Conservation (phyloP, 2,329 filamentous ascomycete species). For the Torrubiellomyces zombiae region DNA sequence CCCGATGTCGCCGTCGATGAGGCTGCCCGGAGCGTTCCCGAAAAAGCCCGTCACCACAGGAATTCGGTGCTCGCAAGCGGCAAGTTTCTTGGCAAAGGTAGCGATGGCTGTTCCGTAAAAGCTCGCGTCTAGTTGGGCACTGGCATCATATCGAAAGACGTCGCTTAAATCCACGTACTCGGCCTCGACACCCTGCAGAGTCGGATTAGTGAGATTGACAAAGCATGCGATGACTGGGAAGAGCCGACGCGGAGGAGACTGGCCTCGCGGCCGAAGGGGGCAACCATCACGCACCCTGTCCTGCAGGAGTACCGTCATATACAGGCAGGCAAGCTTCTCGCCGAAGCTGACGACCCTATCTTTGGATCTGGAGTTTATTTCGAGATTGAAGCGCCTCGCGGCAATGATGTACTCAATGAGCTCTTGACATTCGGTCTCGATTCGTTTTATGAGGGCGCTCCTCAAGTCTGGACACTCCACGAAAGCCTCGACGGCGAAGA, state of each 20-base stretch:
- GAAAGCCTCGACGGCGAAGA: slow-evolving; percentile 50
- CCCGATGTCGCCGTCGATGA: slow-evolving; percentile 77
- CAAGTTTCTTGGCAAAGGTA: slow-evolving; percentile 46
- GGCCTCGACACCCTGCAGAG: slow-evolving; percentile 51
- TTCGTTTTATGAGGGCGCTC: slow-evolving; percentile 43
- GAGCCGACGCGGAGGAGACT: slow-evolving; percentile 1
- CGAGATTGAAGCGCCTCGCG: slow-evolving; percentile 49
- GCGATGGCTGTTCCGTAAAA: slow-evolving; percentile 54
- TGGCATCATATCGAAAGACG: slow-evolving; percentile 50
- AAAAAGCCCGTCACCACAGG: slow-evolving; percentile 89
- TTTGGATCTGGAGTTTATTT: slow-evolving; percentile 63
- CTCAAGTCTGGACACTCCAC: slow-evolving; percentile 40
- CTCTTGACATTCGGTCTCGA: slow-evolving; percentile 65
- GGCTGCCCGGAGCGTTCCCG: slow-evolving; percentile 75
- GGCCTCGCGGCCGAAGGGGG: neutral
- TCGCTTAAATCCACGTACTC: slow-evolving; percentile 85
- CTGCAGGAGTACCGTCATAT: slow-evolving; percentile 71
- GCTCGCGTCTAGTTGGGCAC: slow-evolving; percentile 41
- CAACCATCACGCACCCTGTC: slow-evolving; percentile 37
- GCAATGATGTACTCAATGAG: slow-evolving; percentile 57
- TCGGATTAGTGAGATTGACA: slow-evolving; percentile 1
- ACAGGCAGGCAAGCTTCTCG: slow-evolving; percentile 86
- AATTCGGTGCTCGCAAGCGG: slow-evolving; percentile 47
- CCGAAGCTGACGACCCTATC: slow-evolving; percentile 88
- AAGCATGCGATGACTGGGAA: neutral